Evolutionary conservation across 2,329 filamentous ascomycete genomes (phyloP).

Genomic region (Pseudopyrenochaeta lycopersici): DNA sequence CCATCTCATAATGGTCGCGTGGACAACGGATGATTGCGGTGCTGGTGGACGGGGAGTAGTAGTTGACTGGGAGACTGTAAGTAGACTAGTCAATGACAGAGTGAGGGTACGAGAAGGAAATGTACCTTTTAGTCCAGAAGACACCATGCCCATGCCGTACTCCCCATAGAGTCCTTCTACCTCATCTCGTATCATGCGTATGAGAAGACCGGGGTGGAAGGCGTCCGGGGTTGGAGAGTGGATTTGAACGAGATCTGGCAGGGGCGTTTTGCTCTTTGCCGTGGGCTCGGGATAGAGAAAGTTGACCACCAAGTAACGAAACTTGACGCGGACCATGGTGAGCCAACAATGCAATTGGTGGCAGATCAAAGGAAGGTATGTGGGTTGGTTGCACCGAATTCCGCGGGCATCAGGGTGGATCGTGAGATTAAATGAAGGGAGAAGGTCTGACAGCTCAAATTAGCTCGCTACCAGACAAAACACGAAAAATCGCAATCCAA

Average conservation of each 20-base stretch:
- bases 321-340: constrained; percentile 92
- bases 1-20: constrained; percentile 81
- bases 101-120: not conserved
- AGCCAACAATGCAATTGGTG: too few species aligned
- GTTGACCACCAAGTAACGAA: constrained; percentile 93
- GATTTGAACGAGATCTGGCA: constrained; percentile 73
- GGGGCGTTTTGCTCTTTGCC: constrained; percentile 47
- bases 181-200: constrained; percentile 67
- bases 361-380: too few species aligned
- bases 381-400: not conserved
- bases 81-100: not conserved
- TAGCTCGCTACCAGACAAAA: not conserved
- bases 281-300: constrained; percentile 80
- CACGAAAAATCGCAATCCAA: not conserved
- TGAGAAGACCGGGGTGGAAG: constrained; percentile 71
- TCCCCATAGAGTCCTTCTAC: constrained; percentile 68
- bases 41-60: constrained; percentile 88
- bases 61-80: constrained; percentile 74
- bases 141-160: constrained; percentile 80
- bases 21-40: constrained; percentile 90
- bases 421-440: not conserved
- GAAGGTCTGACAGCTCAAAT: not conserved
- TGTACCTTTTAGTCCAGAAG: constrained; percentile 73
- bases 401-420: not conserved
- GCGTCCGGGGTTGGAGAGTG: constrained; percentile 80